A percentile compares a stretch with the other conserved stretches of the same genome.
Conservation (phyloP, 805 yeast genomes). For the Clavispora fructus region DNA sequence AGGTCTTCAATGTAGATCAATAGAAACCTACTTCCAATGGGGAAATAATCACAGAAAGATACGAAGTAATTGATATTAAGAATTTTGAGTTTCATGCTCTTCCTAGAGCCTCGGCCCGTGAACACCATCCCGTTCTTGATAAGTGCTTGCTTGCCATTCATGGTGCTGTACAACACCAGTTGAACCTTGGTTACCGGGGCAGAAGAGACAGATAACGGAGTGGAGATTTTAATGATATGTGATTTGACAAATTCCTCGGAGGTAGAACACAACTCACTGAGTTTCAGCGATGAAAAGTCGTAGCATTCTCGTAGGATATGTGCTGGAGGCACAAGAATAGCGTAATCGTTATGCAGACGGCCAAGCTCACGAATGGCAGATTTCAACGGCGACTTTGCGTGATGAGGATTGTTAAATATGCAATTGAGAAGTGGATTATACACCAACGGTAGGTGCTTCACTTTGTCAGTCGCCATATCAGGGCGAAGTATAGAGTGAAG, state of each 20-base stretch:
- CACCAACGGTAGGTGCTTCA: constrained; percentile 44
- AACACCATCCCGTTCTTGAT: constrained; percentile 51
- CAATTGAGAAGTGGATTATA: constrained; percentile 62
- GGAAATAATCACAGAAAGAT: constrained; percentile 56
- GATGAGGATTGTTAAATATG: constrained; percentile 57
- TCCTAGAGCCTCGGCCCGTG: constrained; percentile 56
- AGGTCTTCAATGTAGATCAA: constrained; percentile 49
- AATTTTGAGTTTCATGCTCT: constrained; percentile 41
- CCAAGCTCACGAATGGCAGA: constrained; percentile 41
- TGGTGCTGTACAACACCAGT: constrained; percentile 45
- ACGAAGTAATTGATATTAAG: constrained; percentile 42
- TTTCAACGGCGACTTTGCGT: constrained; percentile 38
- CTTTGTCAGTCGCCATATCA: constrained; percentile 3
- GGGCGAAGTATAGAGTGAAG: neutral
- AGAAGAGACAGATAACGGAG: constrained; percentile 15
- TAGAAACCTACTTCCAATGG: constrained; percentile 51
- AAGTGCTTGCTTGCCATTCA: constrained; percentile 51
- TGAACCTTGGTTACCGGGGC: constrained; percentile 26
- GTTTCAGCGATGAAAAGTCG: constrained; percentile 24
- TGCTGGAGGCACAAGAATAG: constrained; percentile 62
- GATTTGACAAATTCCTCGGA: constrained; percentile 57
- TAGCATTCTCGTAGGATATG: constrained; percentile 32
- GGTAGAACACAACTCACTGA: constrained; percentile 48
- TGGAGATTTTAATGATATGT: constrained; percentile 46
- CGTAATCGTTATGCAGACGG: constrained; percentile 44